Conservation (phyloP, 768 basidiomycete species). For the Mycena rosella region DNA sequence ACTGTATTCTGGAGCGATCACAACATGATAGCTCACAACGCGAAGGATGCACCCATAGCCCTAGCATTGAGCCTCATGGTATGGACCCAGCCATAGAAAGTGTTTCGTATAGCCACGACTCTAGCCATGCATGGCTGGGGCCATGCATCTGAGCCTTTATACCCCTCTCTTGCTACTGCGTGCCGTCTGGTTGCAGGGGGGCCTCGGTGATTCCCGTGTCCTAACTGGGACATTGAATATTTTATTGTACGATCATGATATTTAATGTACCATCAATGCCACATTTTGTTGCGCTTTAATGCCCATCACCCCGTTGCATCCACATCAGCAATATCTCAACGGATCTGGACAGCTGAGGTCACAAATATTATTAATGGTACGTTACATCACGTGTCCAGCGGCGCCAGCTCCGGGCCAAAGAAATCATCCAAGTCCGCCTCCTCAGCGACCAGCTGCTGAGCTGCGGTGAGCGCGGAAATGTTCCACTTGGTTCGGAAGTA, state of each 20-base stretch:
- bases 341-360: not conserved
- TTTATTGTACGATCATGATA: too few species aligned
- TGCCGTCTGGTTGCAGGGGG: not conserved
- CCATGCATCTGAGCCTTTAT: not conserved
- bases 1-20: too few species aligned
- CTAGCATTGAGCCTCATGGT: not conserved
- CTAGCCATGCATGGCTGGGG: not conserved
- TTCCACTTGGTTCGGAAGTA: not conserved
- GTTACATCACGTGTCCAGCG: too few species aligned
- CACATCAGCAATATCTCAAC: too few species aligned
- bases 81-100: not conserved
- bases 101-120: not conserved
- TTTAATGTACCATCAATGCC: too few species aligned
- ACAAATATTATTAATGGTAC: not conserved
- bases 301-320: too few species aligned
- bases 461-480: not conserved
- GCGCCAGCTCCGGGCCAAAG: too few species aligned
- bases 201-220: not conserved
- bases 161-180: not conserved
- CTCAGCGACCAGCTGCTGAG: not conserved
- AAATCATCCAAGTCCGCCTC: not conserved
- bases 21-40: too few species aligned
- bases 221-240: too few species aligned
- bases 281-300: too few species aligned
- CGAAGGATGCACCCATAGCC: not conserved